Percentiles rank a stretch among this genome's conserved stretches.
Evolutionary conservation across 2,329 filamentous ascomycete species (phyloP).

Genomic region (Alternaria longipes): DNA sequence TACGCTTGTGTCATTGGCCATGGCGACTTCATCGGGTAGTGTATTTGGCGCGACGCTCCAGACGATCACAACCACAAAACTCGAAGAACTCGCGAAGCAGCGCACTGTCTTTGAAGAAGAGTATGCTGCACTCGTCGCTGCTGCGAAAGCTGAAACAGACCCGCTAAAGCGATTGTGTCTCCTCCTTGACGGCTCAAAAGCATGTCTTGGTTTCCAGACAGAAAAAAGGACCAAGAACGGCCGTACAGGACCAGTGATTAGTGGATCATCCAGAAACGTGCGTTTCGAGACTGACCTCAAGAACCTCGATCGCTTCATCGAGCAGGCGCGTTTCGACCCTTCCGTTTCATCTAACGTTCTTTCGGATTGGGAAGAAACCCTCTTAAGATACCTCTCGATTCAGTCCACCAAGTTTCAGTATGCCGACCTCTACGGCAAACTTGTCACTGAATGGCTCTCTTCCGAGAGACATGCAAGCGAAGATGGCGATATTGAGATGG

Average conservation of each 20-base stretch:
- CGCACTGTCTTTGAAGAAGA: conserved; percentile 43
- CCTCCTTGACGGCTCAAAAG: conserved; percentile 43
- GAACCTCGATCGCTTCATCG: conserved; percentile 49
- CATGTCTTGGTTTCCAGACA: conserved; percentile 38
- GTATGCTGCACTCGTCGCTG: conserved; percentile 27
- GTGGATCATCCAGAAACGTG: conserved; percentile 27
- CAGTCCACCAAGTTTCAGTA: conserved; percentile 51
- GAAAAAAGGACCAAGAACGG: conserved; percentile 16
- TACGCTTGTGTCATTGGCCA: conserved; percentile 3
- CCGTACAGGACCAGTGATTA: conserved; percentile 28
- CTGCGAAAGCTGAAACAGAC: conserved; percentile 26
- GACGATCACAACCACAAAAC: conserved; percentile 49
- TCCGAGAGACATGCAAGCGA: conserved; percentile 31
- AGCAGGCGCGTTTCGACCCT: conserved; percentile 49
- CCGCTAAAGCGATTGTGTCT: conserved; percentile 34
- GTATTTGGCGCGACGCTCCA: conserved; percentile 49
- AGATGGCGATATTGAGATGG: conserved; percentile 37
- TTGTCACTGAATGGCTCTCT: conserved; percentile 50
- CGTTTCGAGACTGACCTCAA: conserved; percentile 40
- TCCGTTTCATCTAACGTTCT: conserved; percentile 47
- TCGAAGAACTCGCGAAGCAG: conserved; percentile 51
- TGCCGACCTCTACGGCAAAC: conserved; percentile 47
- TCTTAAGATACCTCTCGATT: conserved; percentile 43
- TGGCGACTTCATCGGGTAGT: conserved; percentile 39
- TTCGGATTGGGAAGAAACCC: conserved; percentile 42